Evolutionary conservation across 2,329 filamentous ascomycete species (phyloP).

Genomic region (Bipolaris victoriae): DNA sequence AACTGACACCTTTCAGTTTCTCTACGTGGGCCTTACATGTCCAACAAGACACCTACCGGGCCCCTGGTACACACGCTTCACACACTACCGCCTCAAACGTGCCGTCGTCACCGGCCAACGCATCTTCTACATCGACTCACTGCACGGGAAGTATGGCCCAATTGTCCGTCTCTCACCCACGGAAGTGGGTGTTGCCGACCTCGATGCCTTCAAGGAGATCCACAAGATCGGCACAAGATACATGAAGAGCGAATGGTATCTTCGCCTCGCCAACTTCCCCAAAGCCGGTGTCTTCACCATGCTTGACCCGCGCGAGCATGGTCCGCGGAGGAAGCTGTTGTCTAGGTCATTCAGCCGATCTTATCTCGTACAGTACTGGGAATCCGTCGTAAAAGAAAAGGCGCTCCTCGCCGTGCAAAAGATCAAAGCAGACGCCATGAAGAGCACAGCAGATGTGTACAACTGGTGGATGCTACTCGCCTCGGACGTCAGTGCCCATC

Average conservation of each 20-base stretch:
- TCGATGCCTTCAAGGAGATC: slow-evolving; percentile 38
- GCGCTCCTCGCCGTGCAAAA: slow-evolving; percentile 40
- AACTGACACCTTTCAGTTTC: slow-evolving; percentile 19
- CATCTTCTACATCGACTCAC: slow-evolving; percentile 48
- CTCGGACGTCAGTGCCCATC: slow-evolving; percentile 45
- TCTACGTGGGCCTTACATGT: slow-evolving; percentile 34
- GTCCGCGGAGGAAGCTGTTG: slow-evolving; percentile 44
- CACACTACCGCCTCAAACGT: slow-evolving; percentile 46
- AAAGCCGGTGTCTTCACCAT: slow-evolving; percentile 48
- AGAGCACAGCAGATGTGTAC: slow-evolving; percentile 42
- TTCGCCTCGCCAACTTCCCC: slow-evolving; percentile 30
- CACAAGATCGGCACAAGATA: slow-evolving; percentile 40
- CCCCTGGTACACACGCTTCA: slow-evolving; percentile 43
- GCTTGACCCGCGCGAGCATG: slow-evolving; percentile 45
- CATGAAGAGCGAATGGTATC: slow-evolving; percentile 39
- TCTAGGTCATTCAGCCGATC: slow-evolving; percentile 46
- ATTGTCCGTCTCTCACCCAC: slow-evolving; percentile 41
- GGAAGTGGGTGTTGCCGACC: slow-evolving; percentile 41
- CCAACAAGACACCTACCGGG: slow-evolving; percentile 37
- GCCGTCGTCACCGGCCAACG: slow-evolving; percentile 48
- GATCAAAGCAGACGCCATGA: slow-evolving; percentile 36
- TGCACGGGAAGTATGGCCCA: slow-evolving; percentile 45
- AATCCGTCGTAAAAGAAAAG: slow-evolving; percentile 43
- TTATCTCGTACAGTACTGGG: slow-evolving; percentile 48
- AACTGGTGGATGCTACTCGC: slow-evolving; percentile 51